Percentiles rank a stretch among this genome's conserved stretches.
Evolutionary conservation across 371 early-diverging fungal genomes (phyloP).

Genomic region (Zopfochytrium polystomum): DNA sequence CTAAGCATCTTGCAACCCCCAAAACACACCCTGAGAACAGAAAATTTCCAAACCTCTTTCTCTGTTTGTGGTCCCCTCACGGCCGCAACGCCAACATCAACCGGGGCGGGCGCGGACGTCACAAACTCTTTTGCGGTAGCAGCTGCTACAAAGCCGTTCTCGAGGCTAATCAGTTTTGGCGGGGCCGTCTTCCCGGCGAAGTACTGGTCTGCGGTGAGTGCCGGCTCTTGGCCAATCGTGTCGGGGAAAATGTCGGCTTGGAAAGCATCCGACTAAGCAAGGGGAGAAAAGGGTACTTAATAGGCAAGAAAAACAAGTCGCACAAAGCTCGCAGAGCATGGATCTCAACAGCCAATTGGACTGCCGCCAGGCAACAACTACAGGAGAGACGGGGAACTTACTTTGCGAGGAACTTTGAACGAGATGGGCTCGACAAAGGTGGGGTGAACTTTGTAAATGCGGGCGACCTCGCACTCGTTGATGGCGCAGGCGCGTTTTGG

Average conservation of each 20-base stretch:
- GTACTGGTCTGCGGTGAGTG: constrained; percentile 86
- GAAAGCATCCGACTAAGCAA: constrained; percentile 85
- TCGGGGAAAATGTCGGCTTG: constrained; percentile 94
- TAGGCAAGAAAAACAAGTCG: constrained; percentile 15
- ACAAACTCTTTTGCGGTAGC: constrained; percentile 72
- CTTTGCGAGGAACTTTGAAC: constrained; percentile 95
- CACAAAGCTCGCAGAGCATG: not conserved
- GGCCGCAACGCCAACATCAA: constrained; percentile 34
- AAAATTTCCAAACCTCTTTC: constrained; percentile 56
- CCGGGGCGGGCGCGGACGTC: constrained; percentile 60
- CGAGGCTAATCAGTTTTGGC: constrained; percentile 72
- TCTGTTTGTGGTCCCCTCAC: constrained; percentile 49
- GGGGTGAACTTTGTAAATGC: constrained; percentile 89
- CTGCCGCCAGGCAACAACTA: too few species aligned
- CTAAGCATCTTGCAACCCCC: constrained; percentile 72
- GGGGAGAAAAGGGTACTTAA: constrained; percentile 4
- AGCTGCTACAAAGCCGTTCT: constrained; percentile 69
- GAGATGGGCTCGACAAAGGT: constrained; percentile 89
- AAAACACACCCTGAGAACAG: constrained; percentile 7
- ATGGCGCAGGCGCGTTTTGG: constrained; percentile 91
- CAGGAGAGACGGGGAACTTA: too few species aligned
- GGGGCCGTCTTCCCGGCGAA: constrained; percentile 76
- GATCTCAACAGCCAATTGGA: not conserved
- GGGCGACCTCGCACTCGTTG: constrained; percentile 82
- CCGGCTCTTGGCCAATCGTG: constrained; percentile 73